Percentiles rank a stretch among this genome's conserved stretches.
Conservation (phyloP, 2,329 filamentous ascomycete species). For the Magnaporthiopsis poae region DNA sequence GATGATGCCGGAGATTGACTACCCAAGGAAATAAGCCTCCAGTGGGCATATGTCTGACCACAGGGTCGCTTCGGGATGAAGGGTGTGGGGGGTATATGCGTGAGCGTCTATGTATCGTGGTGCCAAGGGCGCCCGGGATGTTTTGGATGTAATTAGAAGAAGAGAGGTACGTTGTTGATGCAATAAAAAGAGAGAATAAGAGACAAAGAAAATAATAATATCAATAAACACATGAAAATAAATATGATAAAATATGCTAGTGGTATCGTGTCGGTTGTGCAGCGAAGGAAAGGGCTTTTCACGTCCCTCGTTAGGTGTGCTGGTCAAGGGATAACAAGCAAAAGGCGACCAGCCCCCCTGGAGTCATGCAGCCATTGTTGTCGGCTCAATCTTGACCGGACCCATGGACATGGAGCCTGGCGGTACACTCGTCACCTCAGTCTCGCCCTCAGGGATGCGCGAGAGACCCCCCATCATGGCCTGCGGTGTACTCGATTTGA, state of each 20-base stretch:
- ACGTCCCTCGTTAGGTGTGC: too few relatives aligned
- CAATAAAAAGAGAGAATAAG: not conserved
- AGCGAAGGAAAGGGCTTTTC: too few relatives aligned
- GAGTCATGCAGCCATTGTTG: constrained; percentile 22
- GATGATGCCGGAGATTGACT: not conserved
- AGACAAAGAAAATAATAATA: not conserved
- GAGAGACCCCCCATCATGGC: constrained; percentile 38
- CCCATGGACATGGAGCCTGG: constrained; percentile 14
- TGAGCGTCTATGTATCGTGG: too few relatives aligned
- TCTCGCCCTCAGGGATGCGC: constrained; percentile 48
- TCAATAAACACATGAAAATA: not conserved
- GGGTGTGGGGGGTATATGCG: too few relatives aligned
- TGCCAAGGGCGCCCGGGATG: too few relatives aligned
- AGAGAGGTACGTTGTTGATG: too few relatives aligned
- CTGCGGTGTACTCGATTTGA: constrained; percentile 17
- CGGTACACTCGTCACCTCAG: constrained; percentile 34
- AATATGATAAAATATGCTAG: too few relatives aligned
- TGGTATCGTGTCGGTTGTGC: too few relatives aligned
- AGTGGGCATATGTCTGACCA: constrained; percentile 1
- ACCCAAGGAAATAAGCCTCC: constrained; percentile 6
- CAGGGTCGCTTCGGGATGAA: too few relatives aligned
- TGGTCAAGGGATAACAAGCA: too few relatives aligned
- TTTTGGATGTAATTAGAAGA: too few relatives aligned
- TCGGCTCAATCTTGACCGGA: constrained; percentile 24
- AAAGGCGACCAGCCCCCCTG: not conserved